Evolutionary conservation across 208 protist species (phyloP), one percentile per base, ranked within the genome.

Genomic region (Wallacemonas sp.): DNA sequence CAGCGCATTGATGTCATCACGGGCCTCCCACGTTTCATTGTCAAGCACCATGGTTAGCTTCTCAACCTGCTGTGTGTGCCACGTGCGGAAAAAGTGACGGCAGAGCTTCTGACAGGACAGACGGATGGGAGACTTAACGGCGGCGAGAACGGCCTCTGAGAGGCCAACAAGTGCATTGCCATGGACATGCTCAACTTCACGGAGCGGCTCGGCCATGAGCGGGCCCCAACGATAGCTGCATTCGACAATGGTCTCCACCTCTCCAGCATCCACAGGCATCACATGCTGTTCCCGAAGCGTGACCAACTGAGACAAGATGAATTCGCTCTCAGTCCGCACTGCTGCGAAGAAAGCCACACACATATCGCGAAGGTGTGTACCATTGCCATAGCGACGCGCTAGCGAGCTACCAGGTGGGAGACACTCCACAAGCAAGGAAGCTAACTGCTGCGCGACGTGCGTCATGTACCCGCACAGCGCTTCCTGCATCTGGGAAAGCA

Each of bases 21-120:
- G 77, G 11, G 82, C 68, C 19, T 59, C 33, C 90, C 90, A 95
- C 38, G 71, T 82, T 67, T 95, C 90, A 12, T 61, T 75, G 47
- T 90, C 84, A 39, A 87, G 58, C 33, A 90, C 77, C 53, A 91
- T 72, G 6, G 60, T 72, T 24, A 95, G 47, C 34, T 86, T 90
- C 61, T 90, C 90, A 42, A 79, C 71, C 60, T 79, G 75, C 36
- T 65, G 41, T 19, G 31, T 62, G 70, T 95, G 86, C 39, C 84
- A 75, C 0, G 59, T 33, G n/a, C 75, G 71, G 38, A 95, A 79
- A 61, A 78, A 83, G n/a, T 68, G 49, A 64, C 87, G 85, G 24
- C 45, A 74, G 2, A 90, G 72, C 9, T 77, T 72, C 54, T 79
- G 76, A 19, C 88, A 62, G 6, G 80, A 77, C 2, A 67, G 70